phyloP scores from a whole-genome alignment of 305 asterid species.

The Ajuga reptans region DNA sequence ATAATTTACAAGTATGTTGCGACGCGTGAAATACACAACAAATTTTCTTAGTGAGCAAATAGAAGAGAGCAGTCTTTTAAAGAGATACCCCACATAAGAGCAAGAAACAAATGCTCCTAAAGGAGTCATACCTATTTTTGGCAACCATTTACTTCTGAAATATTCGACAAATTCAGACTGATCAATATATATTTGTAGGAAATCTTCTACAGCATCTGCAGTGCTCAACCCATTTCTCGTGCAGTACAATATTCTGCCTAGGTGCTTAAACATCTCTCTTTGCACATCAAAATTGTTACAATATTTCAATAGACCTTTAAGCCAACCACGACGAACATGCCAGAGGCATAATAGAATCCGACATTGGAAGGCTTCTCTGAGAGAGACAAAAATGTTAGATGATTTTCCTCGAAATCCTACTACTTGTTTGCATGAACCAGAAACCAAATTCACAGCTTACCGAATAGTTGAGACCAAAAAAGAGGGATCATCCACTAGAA shows the following conservation, averaged over 20 bases:
- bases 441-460: constrained; percentile 20
- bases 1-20: background rate
- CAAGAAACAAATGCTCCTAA: background rate
- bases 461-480: constrained; percentile 28
- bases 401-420: background rate
- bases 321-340: constrained; percentile 48
- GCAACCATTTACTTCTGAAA: constrained; percentile 37
- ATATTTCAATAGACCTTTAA: constrained; percentile 35
- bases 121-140: constrained; percentile 30
- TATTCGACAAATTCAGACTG: constrained; percentile 35
- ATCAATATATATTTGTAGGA: constrained; percentile 39
- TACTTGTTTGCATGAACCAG: background rate
- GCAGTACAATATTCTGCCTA: constrained; percentile 43
- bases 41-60: background rate
- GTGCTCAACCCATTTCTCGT: constrained; percentile 32
- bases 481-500: constrained; percentile 39
- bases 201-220: constrained; percentile 37
- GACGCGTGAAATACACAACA: background rate
- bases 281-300: constrained; percentile 42
- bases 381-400: constrained; percentile 1
- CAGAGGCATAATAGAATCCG: constrained; percentile 38
- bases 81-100: background rate
- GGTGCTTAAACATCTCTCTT: constrained; percentile 47
- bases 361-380: constrained; percentile 41
- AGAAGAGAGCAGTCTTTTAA: background rate